Evolutionary conservation across 768 basidiomycete species (phyloP), one percentile per base, ranked within the genome.

Genomic region (Holtermannia corniformis): DNA sequence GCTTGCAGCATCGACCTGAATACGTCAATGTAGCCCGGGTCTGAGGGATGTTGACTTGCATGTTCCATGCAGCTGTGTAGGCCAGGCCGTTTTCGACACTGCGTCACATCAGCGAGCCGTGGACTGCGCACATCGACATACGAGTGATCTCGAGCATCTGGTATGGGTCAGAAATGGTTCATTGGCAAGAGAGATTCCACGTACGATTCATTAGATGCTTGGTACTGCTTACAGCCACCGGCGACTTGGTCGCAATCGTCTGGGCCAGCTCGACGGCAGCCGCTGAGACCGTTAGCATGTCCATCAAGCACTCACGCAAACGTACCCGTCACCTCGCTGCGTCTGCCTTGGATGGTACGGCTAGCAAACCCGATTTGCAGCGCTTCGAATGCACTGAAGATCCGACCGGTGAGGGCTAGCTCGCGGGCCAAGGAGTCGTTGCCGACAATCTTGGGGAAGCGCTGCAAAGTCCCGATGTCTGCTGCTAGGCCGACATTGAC

Each of bases 401-500:
- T 69, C 2, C 85, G 76, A 1, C 80, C 82, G 0, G 86, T 86
- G 61, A 86, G 81, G 0, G 86, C 82, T 12, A 91, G 76, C 67
- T 93, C 90, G 44, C 80, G 78, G 2, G 81, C 73, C 12, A 85
- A 76, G 1, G 84, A 86, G 24, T 80, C 77, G 71, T 88, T 90
- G 0, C 82, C 86, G 0, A 79, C 78, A 44, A 86, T 77, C 61
- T 87, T 86, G 0, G 86, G 87, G 4, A 92, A 75, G 47, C 83
- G 81, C 1, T 89, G 86, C 4, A 93, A 79, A 0, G 87, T 82
- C 0, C 91, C 91, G 40, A 91, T 82, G 65, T 92, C 90, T 0
- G 90, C 84, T 2, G 90, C 89, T 0, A 93, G 76, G 0, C 86
- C 89, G 22, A 90, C 78, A 63, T 90, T 86, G 2, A 88, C 83